Evolutionary conservation across 768 basidiomycete species (phyloP).

Genomic region (Auriscalpium vulgare): DNA sequence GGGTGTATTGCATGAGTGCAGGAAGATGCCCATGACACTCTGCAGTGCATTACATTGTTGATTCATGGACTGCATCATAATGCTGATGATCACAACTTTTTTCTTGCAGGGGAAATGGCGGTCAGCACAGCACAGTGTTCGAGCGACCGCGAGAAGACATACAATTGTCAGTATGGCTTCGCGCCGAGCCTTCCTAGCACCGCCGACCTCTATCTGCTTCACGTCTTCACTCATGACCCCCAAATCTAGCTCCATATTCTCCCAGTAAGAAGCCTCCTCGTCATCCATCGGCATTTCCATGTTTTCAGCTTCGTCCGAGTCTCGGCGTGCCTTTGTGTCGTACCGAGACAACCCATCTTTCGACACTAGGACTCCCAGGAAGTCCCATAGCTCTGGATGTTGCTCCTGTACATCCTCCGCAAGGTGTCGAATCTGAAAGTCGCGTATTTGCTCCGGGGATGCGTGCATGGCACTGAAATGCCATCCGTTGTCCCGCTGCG

Average conservation of each 20-base stretch:
- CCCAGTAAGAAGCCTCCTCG: too few relatives aligned
- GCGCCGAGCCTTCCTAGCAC: too few relatives aligned
- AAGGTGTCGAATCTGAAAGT: not conserved
- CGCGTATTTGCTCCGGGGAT: not conserved
- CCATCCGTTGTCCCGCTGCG: not conserved
- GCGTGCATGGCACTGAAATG: not conserved
- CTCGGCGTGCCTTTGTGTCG: not conserved
- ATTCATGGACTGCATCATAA: constrained; percentile 22
- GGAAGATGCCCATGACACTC: constrained; percentile 22
- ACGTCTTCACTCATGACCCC: too few relatives aligned
- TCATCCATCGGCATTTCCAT: too few relatives aligned
- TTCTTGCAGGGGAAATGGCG: constrained; percentile 10
- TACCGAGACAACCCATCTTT: not conserved
- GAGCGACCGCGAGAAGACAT: not conserved
- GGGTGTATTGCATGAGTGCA: constrained; percentile 20
- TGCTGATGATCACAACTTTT: constrained; percentile 19
- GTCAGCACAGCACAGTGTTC: not conserved
- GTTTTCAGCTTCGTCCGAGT: too few relatives aligned
- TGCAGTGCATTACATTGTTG: constrained; percentile 20
- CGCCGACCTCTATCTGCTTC: too few relatives aligned
- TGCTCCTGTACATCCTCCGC: not conserved
- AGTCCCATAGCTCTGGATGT: not conserved
- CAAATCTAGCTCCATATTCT: too few relatives aligned
- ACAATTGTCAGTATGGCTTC: not conserved
- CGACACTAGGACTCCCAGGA: not conserved